Percentiles rank a stretch among this genome's conserved stretches.
Conservation (phyloP, 352 stramenopile species). For the Globisporangium emineosum region DNA sequence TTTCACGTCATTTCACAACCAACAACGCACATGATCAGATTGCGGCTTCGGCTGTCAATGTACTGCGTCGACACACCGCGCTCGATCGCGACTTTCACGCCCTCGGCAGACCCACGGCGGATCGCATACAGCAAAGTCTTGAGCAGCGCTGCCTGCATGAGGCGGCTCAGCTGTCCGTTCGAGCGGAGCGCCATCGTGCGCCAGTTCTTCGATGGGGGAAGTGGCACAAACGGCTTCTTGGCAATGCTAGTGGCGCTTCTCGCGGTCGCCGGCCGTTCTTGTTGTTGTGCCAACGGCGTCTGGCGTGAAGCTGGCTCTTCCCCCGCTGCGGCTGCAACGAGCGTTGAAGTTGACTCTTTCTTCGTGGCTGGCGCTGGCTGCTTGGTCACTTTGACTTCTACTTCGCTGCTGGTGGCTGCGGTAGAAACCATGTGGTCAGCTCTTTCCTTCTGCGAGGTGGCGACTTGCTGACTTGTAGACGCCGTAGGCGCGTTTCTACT, state of each 20-base stretch:
- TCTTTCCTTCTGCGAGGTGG: neutral
- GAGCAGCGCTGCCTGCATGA: constrained; percentile 80
- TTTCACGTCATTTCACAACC: neutral
- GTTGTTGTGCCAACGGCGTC: neutral
- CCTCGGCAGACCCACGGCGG: constrained; percentile 70
- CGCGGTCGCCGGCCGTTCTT: constrained; percentile 10
- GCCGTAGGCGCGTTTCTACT: neutral
- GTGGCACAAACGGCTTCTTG: constrained; percentile 43
- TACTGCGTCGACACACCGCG: constrained; percentile 74
- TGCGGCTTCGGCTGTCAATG: constrained; percentile 70
- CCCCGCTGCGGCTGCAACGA: neutral
- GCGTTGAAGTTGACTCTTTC: neutral
- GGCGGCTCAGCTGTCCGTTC: constrained; percentile 64
- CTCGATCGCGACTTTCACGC: constrained; percentile 83
- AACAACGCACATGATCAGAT: constrained; percentile 72
- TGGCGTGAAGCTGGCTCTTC: constrained; percentile 3
- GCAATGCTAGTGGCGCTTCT: constrained; percentile 6
- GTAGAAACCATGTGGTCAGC: constrained; percentile 5
- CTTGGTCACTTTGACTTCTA: neutral
- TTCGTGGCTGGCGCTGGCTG: neutral
- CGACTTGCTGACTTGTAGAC: neutral
- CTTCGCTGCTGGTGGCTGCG: neutral
- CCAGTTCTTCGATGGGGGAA: constrained; percentile 44
- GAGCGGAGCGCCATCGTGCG: constrained; percentile 44
- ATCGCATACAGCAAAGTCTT: constrained; percentile 85